A percentile compares a stretch with the other conserved stretches of the same genome.
These are phyloP conservation scores for Marsdenia floribunda DNA, from an alignment of 257 asterid species.

Conservation along the genomic window DNA sequence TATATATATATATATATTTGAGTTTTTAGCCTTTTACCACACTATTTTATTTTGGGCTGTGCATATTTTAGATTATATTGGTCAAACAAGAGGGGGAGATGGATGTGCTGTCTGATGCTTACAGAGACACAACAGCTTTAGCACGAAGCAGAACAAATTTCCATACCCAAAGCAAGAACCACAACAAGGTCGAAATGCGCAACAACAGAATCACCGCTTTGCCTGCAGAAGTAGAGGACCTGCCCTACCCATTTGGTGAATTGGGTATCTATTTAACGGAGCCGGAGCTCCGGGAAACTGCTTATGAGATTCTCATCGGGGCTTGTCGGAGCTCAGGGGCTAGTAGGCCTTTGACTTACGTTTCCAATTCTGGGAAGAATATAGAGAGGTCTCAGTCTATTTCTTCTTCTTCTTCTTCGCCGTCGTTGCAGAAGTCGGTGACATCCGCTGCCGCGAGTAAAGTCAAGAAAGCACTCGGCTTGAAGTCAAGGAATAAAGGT, in stretches of 20 bases:
- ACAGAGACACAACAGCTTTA: slow-evolving; percentile 14
- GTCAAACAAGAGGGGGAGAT: not conserved
- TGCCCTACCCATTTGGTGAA: slow-evolving; percentile 57
- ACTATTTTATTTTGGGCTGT: not conserved
- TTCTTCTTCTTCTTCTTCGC: slow-evolving; percentile 22
- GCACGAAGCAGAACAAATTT: slow-evolving; percentile 11
- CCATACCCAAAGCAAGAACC: not conserved
- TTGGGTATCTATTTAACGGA: slow-evolving; percentile 51
- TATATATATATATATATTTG: not conserved
- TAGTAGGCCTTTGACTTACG: slow-evolving; percentile 63
- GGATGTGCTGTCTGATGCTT: slow-evolving; percentile 23
- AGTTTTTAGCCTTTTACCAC: not conserved
- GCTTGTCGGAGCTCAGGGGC: slow-evolving; percentile 72
- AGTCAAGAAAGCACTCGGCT: slow-evolving; percentile 74
- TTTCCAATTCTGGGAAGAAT: slow-evolving; percentile 38
- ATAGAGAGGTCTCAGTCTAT: slow-evolving; percentile 32
- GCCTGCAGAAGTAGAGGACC: slow-evolving; percentile 10
- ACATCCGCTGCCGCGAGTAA: slow-evolving; percentile 48
- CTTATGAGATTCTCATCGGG: slow-evolving; percentile 79
- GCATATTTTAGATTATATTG: not conserved
- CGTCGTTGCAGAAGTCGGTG: slow-evolving; percentile 39
- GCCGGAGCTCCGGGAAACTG: slow-evolving; percentile 83
- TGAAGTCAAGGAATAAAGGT: slow-evolving; percentile 45
- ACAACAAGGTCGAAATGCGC: not conserved
- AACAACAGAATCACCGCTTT: slow-evolving; percentile 3